Evolutionary conservation across 176 grass and related monocot species (phyloP), one percentile per base, ranked within the genome.

Genomic region (Poa pratensis): DNA sequence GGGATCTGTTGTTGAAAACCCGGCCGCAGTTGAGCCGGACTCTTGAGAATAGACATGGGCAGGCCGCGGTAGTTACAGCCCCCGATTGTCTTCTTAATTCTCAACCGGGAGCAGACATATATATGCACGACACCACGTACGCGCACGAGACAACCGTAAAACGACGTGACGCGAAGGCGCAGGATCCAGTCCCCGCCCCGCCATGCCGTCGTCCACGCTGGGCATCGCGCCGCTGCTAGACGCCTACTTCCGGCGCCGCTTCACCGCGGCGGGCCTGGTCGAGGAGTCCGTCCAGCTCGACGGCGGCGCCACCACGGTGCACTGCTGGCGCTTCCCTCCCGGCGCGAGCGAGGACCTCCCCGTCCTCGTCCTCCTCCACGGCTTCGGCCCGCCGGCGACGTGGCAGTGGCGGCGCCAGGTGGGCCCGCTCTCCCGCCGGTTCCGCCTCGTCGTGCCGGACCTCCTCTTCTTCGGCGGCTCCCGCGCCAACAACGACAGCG

Each of bases 381-480:
- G 95, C 37, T 97, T 97, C 81, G 90, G 95, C 0, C 90, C 95
- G 0, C 78, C 55, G 17, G 86, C 88, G 13, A 91, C 86, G 61
- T 97, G 90, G 88, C 95, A 97, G 85, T 97, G 95, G 95, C 54
- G 82, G 42, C 45, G 30, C 8, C 92, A 97, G 92, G 88, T 97
- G 68, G 43, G 30, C 23, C 73, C 83, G 9, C 84, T 97, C 0
- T 90, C 95, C 8, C 49, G 77, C 50, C 92, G 69, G 86, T 94
- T 92, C 95, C 88, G 93, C 81, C 83, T 97, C 86, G 0, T 97
- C 77, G 86, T 97, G 14, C 95, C 95, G 2, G 90, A 97, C 86
- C 95, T 97, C 82, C 69, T 97, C 81, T 97, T 97, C 90, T 97
- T 97, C 74, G 95, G 95, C 64, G 83, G 84, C 27, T 97, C 95